Conservation (phyloP, 768 basidiomycete genomes). For the Russula abietina region DNA sequence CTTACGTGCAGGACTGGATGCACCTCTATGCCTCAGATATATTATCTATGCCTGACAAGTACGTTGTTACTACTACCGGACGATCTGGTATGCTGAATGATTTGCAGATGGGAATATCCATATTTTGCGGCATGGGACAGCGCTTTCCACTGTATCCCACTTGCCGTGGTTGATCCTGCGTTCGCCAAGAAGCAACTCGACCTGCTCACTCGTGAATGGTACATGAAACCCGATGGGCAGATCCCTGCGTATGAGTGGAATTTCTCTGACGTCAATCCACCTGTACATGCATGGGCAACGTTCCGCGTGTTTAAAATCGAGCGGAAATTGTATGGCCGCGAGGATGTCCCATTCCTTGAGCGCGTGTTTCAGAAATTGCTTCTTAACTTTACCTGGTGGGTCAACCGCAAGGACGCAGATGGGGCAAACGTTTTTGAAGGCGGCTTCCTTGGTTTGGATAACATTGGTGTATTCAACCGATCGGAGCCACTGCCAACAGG, state of each 20-base stretch:
- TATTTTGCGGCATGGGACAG: constrained; percentile 99
- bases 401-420: constrained; percentile 92
- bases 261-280: constrained; percentile 96
- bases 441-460: constrained; percentile 96
- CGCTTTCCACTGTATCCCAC: constrained; percentile 98
- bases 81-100: constrained; percentile 7
- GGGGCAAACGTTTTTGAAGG: constrained; percentile 98
- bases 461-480: constrained; percentile 96
- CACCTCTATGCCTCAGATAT: constrained; percentile 95
- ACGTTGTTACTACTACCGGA: constrained; percentile 24
- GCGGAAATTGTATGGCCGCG: constrained; percentile 85
- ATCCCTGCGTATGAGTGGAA: constrained; percentile 99
- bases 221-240: constrained; percentile 98
- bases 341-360: constrained; percentile 90
- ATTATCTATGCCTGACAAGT: constrained; percentile 99
- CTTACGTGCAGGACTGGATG: constrained; percentile 72
- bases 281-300: constrained; percentile 98
- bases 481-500: constrained; percentile 96
- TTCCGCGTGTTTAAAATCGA: constrained; percentile 99
- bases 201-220: constrained; percentile 96
- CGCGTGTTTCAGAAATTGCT: constrained; percentile 97
- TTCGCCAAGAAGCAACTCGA: constrained; percentile 99
- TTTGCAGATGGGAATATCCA: constrained; percentile 88
- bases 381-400: constrained; percentile 99
- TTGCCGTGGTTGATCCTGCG: constrained; percentile 89